Evolutionary conservation across 1,284 basidiomycete genomes (phyloP).

Genomic region (Austroboletus novae-zelandiae): DNA sequence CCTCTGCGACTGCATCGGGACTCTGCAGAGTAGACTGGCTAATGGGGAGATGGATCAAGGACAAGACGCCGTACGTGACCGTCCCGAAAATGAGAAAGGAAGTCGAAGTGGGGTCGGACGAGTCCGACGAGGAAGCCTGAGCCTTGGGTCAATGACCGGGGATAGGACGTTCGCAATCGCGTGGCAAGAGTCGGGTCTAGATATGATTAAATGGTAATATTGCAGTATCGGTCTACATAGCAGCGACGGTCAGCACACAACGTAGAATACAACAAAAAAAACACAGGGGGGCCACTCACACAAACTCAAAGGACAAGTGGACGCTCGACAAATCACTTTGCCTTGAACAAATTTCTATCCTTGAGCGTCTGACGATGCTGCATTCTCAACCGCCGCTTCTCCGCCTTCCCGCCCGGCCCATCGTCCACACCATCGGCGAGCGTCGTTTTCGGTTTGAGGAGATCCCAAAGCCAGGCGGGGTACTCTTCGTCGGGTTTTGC

Average conservation of each 20-base stretch:
- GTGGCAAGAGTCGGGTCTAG: too few species aligned
- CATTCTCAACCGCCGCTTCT: conserved; percentile 58
- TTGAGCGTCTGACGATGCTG: conserved; percentile 66
- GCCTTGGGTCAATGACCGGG: neutral
- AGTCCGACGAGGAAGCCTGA: conserved; percentile 36
- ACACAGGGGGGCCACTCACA: too few species aligned
- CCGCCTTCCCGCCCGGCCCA: conserved; percentile 67
- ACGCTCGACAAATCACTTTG: conserved; percentile 27
- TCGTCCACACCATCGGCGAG: conserved; percentile 51
- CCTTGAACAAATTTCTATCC: conserved; percentile 77
- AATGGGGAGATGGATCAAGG: conserved; percentile 63
- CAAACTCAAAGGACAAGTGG: too few species aligned
- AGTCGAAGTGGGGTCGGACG: conserved; percentile 34
- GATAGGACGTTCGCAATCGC: too few species aligned
- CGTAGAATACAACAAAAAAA: too few species aligned
- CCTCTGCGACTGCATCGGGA: conserved; percentile 78
- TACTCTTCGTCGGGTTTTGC: conserved; percentile 84
- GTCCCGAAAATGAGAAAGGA: conserved; percentile 44
- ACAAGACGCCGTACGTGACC: conserved; percentile 59
- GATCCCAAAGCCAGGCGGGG: conserved; percentile 86
- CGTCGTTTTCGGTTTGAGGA: conserved; percentile 51
- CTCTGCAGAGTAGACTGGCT: conserved; percentile 81
- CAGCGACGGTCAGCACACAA: too few species aligned
- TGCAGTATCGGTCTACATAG: too few species aligned
- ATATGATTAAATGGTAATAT: too few species aligned